Evolutionary conservation across 345 rosid genomes (phyloP), one percentile per base, ranked within the genome.

Genomic region (Brassica carinata): DNA sequence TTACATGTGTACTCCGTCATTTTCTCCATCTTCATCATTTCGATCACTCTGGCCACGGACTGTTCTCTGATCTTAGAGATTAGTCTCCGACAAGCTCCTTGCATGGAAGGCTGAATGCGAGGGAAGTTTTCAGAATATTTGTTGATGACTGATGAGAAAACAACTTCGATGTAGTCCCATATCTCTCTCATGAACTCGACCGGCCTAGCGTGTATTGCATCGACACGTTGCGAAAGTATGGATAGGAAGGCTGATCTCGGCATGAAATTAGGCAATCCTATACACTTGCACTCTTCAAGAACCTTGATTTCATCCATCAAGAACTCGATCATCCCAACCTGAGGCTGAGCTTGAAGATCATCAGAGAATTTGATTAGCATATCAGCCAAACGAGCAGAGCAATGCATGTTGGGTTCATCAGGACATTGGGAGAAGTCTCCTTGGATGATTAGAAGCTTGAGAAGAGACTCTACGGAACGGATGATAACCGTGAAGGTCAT

Each of bases 371-470:
- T 8, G 33, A 45, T 72, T 1, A 78, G 38, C 77, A 78, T 64
- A 36, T 72, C 67, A 55, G 77, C 77, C 8, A 78, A 34, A 1
- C 77, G 81, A 55, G 77, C 67, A 34, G 77, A 64, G 4, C 61
- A 55, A 0, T 71, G 76, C 71, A 77, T 63, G 2, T 14, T 71
- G 0, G 2, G 26, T 23, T 87, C 86, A 3, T 88, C 81, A 0
- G 73, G 82, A 26, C 53, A 86, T 8, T 88, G 87, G 0, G 84
- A 82, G 43, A 77, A 85, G 5, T 90, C 90, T 2, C 88, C 85
- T 34, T 84, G 76, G 9, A 86, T 6, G 1, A 89, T 43, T 10
- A 43, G 76, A 10, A 85, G 69, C 23, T 81, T 88, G 14, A 69
- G 19, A 3, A 90, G 71, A 2, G 87, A 87, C 7, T 87, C 87